These are phyloP conservation scores for Adiantum capillusveneris DNA, from an alignment of 75 land plant species.

Conservation along the genomic window DNA sequence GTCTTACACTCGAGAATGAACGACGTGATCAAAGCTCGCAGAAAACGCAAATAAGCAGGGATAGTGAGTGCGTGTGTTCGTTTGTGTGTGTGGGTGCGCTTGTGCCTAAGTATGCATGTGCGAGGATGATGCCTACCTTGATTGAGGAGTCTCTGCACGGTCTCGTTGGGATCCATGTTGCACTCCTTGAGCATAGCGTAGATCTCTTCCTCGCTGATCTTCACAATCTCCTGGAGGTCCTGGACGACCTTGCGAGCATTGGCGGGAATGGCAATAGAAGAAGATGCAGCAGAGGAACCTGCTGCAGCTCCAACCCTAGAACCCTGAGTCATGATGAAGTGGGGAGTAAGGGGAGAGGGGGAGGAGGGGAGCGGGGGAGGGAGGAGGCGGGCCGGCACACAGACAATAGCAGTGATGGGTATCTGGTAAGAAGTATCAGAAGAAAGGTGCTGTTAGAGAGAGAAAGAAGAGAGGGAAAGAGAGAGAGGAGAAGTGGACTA, in stretches of 20 bases:
- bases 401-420: background rate
- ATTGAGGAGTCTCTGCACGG: slow-evolving; percentile 65
- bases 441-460: background rate
- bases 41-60: no score
- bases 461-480: background rate
- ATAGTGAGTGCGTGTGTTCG: no score
- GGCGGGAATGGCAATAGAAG: slow-evolving; percentile 33
- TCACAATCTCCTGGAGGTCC: slow-evolving; percentile 78
- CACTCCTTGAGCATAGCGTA: slow-evolving; percentile 79
- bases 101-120: no score
- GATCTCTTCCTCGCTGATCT: slow-evolving; percentile 73
- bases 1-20: background rate
- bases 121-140: slow-evolving; percentile 71
- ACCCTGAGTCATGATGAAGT: background rate
- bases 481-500: no score
- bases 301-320: background rate
- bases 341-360: background rate
- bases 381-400: background rate
- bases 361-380: background rate
- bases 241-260: slow-evolving; percentile 56
- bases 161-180: slow-evolving; percentile 82
- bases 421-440: background rate
- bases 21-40: background rate
- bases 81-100: no score
- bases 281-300: background rate